Base-by-base conservation (phyloP, 805 yeast genomes). In the Metschnikowia santaceciliae region DNA sequence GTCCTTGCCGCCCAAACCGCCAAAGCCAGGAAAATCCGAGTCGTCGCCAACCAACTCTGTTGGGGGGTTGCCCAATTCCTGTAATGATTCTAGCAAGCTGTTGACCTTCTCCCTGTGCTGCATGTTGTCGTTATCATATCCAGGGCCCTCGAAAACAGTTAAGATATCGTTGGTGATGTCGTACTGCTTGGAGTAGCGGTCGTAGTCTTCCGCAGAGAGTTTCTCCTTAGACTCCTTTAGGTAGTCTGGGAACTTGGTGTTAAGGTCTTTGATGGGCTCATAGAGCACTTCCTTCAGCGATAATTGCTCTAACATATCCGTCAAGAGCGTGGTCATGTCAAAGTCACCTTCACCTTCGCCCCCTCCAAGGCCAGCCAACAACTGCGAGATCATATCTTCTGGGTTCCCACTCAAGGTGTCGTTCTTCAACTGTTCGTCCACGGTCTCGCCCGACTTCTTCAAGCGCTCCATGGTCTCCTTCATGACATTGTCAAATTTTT, bases 261-360 rank as follows among this genome's bases (percentile, higher is more conserved):
- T 81, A 64, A 91, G 76, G 53, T 90, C 96, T 61, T 84, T 86
- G 69, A 92, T 77, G 2, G 98, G 97, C 58, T 86, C 96, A 63
- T 88, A 91, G 36, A 92, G 75, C 19, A 91, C 87, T 51, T 85
- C 91, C 62, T 90, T 92, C 4, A 94, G 82, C 6, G 94, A 81
- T 65, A 92, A 77, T 63, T 90, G 92, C 54, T 82, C 84, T 60
- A 92, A 74, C 82, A 92, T 83, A 35, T 87, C 89, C 17, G 76
- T 78, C 53, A 89, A 69, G 44, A 89, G 69, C 52, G 81, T 80
- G 23, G 84, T 73, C 68, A 84, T 78, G 61, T 86, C 90, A 55
- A 86, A 68, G 53, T 77, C 80, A 14, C 68, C 75, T 17, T 60
- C 72, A 4, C 66, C 72, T 8, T 58, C 68, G 1, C 64, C 67